A percentile compares a stretch with the other conserved stretches of the same genome.
These are phyloP conservation scores for Phaeophleospora eucalypticola DNA, from an alignment of 2,329 filamentous ascomycete genomes.

Conservation along the genomic window DNA sequence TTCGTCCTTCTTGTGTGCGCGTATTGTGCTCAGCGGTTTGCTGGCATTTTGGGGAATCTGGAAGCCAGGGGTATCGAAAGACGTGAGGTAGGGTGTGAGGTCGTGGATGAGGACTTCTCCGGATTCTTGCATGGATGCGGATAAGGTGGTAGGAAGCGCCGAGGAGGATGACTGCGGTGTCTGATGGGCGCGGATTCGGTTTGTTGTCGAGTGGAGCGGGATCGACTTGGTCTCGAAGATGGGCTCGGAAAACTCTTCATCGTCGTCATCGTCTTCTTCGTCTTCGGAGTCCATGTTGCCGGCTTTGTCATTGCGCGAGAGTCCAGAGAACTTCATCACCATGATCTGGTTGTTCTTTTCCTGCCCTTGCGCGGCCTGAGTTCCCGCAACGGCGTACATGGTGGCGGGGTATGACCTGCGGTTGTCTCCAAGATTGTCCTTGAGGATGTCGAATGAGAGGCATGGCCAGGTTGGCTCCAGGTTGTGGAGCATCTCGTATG, in stretches of 20 bases:
- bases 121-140: constrained; percentile 89
- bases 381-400: constrained; percentile 90
- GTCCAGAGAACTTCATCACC: constrained; percentile 91
- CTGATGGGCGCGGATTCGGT: constrained; percentile 87
- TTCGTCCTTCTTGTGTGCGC: constrained; percentile 80
- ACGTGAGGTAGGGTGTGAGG: constrained; percentile 79
- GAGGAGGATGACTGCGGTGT: constrained; percentile 66
- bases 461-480: constrained; percentile 95
- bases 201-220: constrained; percentile 80
- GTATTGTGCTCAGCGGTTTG: constrained; percentile 81
- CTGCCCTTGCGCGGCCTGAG: constrained; percentile 74
- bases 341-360: constrained; percentile 87
- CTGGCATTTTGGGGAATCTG: constrained; percentile 76
- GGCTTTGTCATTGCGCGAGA: constrained; percentile 78
- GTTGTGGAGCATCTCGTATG: constrained; percentile 96
- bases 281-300: constrained; percentile 64
- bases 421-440: constrained; percentile 79
- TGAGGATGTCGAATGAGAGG: constrained; percentile 88
- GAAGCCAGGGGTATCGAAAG: constrained; percentile 85
- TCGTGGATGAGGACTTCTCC: constrained; percentile 88
- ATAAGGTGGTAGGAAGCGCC: constrained; percentile 73
- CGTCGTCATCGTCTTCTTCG: constrained; percentile 64
- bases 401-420: constrained; percentile 92
- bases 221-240: constrained; percentile 92
- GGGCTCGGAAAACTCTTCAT: constrained; percentile 72